Evolutionary conservation across 371 early-diverging fungal species (phyloP), one percentile per base, ranked within the genome.

Genomic region (Mucor piriformis): DNA sequence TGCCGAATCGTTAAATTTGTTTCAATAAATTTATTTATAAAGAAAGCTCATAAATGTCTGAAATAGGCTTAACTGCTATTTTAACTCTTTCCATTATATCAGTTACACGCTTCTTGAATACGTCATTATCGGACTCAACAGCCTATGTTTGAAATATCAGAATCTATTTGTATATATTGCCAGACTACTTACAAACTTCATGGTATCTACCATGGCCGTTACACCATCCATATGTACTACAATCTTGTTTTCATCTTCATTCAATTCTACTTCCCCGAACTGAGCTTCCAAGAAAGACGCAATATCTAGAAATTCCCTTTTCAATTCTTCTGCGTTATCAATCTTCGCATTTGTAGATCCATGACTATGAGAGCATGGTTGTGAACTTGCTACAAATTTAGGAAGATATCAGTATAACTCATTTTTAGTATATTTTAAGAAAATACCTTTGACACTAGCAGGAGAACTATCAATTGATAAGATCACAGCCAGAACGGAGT

Each of bases 361-460:
- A 51, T 77, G 77, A 18, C 44, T 60, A 50, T 76, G 79, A 8
- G 70, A 67, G 35, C 75, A 78, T 37, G 74, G 60, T n/a, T 72
- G 72, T 10, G 65, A 67, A 40, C 78, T 77, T 32, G 67, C 78
- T 77, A 61, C 34, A 32, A 53, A 1, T 21, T 20, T 20, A 21
- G 27, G 12, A n/a, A n/a, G 6, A 20, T 32, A 18, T 18, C 5
- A 21, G 29, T 29, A 15, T 16, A 15, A 27, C n/a, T 12, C 27
- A 29, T 20, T n/a, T 3, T 1, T 15, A 4, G 11, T 33, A 5
- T 32, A 37, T 23, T 37, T 25, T 3, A 29, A 8, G 0, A 0
- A n/a, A n/a, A 34, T 71, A 76, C 80, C 83, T 83, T 97, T 98
- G 25, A 98, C 95, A 56, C 93, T 89, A 0, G 95, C 96, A 20